phyloP scores from a whole-genome alignment of 805 yeast species.

The Wickerhamiella domercqiae region DNA sequence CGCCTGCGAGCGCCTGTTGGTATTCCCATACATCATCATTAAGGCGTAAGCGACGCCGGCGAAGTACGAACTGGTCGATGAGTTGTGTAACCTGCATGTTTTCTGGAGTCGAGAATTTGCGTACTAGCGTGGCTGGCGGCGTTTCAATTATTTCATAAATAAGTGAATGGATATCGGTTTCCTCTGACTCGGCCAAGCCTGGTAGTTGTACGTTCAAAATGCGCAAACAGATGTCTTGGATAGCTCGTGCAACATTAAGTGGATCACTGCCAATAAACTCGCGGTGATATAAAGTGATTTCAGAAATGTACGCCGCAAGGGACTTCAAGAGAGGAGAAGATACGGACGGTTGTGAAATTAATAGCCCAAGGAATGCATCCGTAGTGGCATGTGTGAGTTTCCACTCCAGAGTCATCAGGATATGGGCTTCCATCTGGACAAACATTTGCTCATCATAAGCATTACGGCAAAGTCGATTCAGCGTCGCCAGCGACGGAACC shows the following conservation, averaged over 20 bases:
- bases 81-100: constrained; percentile 22
- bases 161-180: constrained; percentile 21
- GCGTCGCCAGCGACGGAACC: constrained; percentile 54
- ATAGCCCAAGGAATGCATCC: constrained; percentile 27
- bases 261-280: constrained; percentile 22
- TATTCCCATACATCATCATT: constrained; percentile 11
- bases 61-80: constrained; percentile 21
- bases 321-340: constrained; percentile 18
- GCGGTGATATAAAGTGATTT: constrained; percentile 24
- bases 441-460: constrained; percentile 44
- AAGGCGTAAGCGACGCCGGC: constrained; percentile 22
- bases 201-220: constrained; percentile 10
- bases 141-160: constrained; percentile 24
- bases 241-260: constrained; percentile 21
- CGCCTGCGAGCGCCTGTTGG: constrained; percentile 8
- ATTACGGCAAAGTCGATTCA: constrained; percentile 53
- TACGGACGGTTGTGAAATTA: constrained; percentile 4
- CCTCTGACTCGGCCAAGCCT: constrained; percentile 6
- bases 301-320: constrained; percentile 23
- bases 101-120: constrained; percentile 25
- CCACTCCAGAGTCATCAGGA: constrained; percentile 56
- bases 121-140: constrained; percentile 25
- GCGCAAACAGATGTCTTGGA: constrained; percentile 21
- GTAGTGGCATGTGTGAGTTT: constrained; percentile 44
- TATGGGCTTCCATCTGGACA: constrained; percentile 61